phyloP scores from a whole-genome alignment of 306 rosid species.

The Prunus dulcis region DNA sequence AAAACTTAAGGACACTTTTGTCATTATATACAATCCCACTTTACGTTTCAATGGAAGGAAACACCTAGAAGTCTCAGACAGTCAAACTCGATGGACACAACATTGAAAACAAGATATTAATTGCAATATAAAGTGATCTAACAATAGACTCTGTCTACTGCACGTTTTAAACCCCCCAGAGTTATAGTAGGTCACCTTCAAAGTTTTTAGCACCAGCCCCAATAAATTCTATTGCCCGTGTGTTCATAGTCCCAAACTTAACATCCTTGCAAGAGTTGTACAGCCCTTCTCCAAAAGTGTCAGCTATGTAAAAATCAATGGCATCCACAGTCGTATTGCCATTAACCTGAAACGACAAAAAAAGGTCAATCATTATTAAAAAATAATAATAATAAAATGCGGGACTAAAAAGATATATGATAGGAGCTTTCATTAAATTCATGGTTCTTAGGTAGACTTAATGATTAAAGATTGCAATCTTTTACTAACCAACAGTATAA shows the following conservation, averaged over 20 bases:
- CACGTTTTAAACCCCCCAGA: constrained; percentile 16
- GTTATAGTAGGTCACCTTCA: constrained; percentile 49
- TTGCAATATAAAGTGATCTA: constrained; percentile 16
- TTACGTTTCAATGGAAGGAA: background rate
- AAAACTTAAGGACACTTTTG: background rate
- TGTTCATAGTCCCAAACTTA: constrained; percentile 97
- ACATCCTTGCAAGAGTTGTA: constrained; percentile 87
- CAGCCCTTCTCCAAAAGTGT: constrained; percentile 71
- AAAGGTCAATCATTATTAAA: background rate
- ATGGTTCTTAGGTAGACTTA: background rate
- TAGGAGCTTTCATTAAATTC: background rate
- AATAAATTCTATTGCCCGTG: constrained; percentile 87
- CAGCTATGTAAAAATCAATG: constrained; percentile 59
- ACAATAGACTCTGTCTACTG: constrained; percentile 2
- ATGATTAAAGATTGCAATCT: background rate
- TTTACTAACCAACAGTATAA: background rate
- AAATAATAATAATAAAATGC: background rate
- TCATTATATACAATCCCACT: background rate
- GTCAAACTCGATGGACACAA: background rate
- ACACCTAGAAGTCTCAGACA: background rate
- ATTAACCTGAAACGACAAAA: constrained; percentile 43
- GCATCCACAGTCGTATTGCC: constrained; percentile 84
- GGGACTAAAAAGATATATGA: background rate
- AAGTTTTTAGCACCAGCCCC: constrained; percentile 84
- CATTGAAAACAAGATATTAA: background rate